A percentile compares a stretch with the other conserved stretches of the same genome.
phyloP scores from a whole-genome alignment of 495 filamentous ascomycete species.

The Corynascus novoguineensis region DNA sequence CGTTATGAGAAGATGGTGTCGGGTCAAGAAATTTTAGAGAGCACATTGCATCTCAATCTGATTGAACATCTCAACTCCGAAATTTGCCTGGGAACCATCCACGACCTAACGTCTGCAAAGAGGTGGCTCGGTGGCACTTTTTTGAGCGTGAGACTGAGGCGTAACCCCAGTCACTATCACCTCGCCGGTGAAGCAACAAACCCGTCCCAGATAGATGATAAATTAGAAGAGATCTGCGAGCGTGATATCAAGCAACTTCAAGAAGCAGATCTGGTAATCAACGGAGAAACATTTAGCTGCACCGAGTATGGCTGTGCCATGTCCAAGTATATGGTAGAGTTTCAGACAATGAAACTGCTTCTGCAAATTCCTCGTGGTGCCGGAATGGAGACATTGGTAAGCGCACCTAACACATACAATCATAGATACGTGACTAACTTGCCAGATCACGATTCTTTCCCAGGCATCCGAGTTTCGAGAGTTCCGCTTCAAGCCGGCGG shows the following conservation, averaged over 20 bases:
- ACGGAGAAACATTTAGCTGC: slow-evolving; percentile 48
- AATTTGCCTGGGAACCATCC: slow-evolving; percentile 78
- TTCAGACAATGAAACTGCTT: slow-evolving; percentile 79
- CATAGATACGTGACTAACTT: slow-evolving; percentile 34
- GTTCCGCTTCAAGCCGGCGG: slow-evolving; percentile 59
- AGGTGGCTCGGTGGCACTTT: slow-evolving; percentile 85
- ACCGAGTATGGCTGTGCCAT: slow-evolving; percentile 84
- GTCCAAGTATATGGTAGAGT: slow-evolving; percentile 89
- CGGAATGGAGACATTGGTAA: slow-evolving; percentile 65
- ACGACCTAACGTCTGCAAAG: slow-evolving; percentile 62
- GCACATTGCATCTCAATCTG: slow-evolving; percentile 77
- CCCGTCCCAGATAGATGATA: slow-evolving; percentile 55
- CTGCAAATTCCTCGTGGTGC: slow-evolving; percentile 57
- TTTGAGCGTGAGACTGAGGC: slow-evolving; percentile 71
- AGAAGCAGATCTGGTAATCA: slow-evolving; percentile 53
- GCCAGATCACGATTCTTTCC: slow-evolving; percentile 36
- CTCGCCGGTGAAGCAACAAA: slow-evolving; percentile 50
- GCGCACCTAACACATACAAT: slow-evolving; percentile 19
- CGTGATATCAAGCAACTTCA: slow-evolving; percentile 69
- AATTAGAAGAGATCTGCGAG: slow-evolving; percentile 73
- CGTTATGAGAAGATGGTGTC: slow-evolving; percentile 80
- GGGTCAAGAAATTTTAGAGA: slow-evolving; percentile 80
- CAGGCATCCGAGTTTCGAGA: slow-evolving; percentile 76
- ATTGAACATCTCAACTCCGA: slow-evolving; percentile 95
- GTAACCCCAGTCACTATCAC: slow-evolving; percentile 75